A percentile compares a stretch with the other conserved stretches of the same genome.
phyloP scores from a whole-genome alignment of 1,139 yeast species.

The Hyphopichia fennica region DNA sequence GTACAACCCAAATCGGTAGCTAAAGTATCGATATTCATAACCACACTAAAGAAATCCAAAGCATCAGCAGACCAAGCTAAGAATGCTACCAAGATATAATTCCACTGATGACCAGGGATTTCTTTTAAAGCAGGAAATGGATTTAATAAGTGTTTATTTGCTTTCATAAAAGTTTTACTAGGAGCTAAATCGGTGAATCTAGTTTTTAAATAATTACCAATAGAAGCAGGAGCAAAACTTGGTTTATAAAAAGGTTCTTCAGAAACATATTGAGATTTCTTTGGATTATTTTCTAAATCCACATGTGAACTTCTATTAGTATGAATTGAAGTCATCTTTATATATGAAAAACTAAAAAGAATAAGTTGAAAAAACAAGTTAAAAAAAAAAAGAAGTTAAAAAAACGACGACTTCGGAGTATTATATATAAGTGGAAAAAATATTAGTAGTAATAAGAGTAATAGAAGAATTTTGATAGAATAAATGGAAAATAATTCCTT shows the following conservation, averaged over 20 bases:
- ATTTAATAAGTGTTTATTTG: slow-evolving; percentile 26
- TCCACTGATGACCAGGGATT: slow-evolving; percentile 35
- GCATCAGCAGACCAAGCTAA: slow-evolving; percentile 48
- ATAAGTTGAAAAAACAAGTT: no score
- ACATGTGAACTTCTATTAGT: not conserved
- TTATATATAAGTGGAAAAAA: no score
- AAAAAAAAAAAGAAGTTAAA: not conserved
- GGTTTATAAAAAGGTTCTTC: not conserved
- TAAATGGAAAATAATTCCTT: no score
- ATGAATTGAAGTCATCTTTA: slow-evolving; percentile 2
- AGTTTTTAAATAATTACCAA: slow-evolving; percentile 25
- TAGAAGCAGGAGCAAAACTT: slow-evolving; percentile 23
- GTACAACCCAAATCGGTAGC: slow-evolving; percentile 26
- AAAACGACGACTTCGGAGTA: no score
- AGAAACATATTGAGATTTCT: not conserved
- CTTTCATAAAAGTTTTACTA: slow-evolving; percentile 26
- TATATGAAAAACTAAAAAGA: no score
- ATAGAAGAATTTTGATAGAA: no score
- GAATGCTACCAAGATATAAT: slow-evolving; percentile 33
- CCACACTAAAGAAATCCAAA: slow-evolving; percentile 41
- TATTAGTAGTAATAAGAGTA: no score
- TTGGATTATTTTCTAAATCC: slow-evolving; percentile 1
- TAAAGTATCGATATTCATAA: slow-evolving; percentile 31
- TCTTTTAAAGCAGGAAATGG: slow-evolving; percentile 34
- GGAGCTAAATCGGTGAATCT: slow-evolving; percentile 34